Base-by-base conservation (phyloP, 768 basidiomycete species). In the Rhizopogon roseolus region DNA sequence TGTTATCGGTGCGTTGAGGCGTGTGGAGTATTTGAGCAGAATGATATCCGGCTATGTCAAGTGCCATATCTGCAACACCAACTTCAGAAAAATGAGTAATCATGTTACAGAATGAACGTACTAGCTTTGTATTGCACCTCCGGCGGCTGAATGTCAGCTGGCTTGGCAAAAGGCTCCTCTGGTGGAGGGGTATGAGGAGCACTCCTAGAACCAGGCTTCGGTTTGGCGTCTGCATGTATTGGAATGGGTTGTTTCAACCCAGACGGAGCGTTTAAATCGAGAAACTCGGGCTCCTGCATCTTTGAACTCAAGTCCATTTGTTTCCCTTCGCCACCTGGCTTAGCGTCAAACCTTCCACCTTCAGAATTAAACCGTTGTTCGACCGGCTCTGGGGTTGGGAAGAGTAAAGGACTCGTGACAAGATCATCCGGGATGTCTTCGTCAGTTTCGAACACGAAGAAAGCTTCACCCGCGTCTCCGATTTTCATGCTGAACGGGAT, bases 401-500 rank as follows among this genome's bases (percentile, higher is more conserved):
- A 76, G 13, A 96, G 81, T 22, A 99, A 73, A 25, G 97, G 97
- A 71, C 90, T 93, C 0, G 97, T 99, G 58, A 94, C 88, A 57
- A 99, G 82, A 66, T 94, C 90, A 44, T 82, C 88, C 3, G 97
- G 96, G 29, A 98, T 86, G 54, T 98, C 93, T 38, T 87, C 91
- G 39, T 95, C 91, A 0, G 96, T 98, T 71, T 99, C 96, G 60
- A 98, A 93, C 39, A 99, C 89, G 64, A 98, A 98, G 78, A 98
- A 99, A 0, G 95, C 97, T 72, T 99, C 97, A 5, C 97, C 97
- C 1, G 97, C 93, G 54, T 98, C 97, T 39, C 94, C 95, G 57
- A 98, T 93, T 77, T 99, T 98, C 97, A 99, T 99, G 69, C 80
- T 81, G 69, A 91, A 98, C 0, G 96, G 96, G 53, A 94, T 88